Conservation (phyloP, 2,329 filamentous ascomycete genomes). For the Colletotrichum paranaense region DNA sequence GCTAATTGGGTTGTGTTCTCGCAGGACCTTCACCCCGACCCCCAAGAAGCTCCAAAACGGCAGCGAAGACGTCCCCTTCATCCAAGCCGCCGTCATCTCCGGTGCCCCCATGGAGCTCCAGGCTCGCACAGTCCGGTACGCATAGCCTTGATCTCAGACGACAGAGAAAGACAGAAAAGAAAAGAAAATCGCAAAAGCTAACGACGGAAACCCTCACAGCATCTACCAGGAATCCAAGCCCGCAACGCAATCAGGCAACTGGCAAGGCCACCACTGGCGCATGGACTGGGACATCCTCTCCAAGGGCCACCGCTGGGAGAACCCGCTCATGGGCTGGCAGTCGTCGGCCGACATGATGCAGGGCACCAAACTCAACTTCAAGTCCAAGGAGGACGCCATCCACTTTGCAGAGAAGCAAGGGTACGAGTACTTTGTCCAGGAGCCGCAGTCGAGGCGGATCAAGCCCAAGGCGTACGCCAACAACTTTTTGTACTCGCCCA, state of each 20-base stretch:
- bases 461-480: constrained; percentile 95
- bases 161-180: background rate
- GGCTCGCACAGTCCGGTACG: constrained; percentile 91
- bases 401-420: constrained; percentile 97
- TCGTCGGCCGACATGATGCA: constrained; percentile 96
- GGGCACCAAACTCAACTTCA: constrained; percentile 90
- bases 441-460: constrained; percentile 89
- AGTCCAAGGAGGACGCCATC: constrained; percentile 93
- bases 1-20: constrained; percentile 26
- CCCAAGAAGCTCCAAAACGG: constrained; percentile 92
- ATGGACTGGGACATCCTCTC: constrained; percentile 98
- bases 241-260: constrained; percentile 94
- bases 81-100: constrained; percentile 88
- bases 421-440: constrained; percentile 98
- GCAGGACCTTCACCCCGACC: constrained; percentile 88
- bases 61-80: constrained; percentile 79
- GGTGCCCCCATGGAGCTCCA: constrained; percentile 95
- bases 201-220: constrained; percentile 65
- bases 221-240: constrained; percentile 94
- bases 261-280: constrained; percentile 87
- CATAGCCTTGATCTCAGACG: constrained; percentile 13
- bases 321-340: constrained; percentile 98
- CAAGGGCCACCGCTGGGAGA: constrained; percentile 98
- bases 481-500: constrained; percentile 88
- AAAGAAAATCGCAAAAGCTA: background rate